Evolutionary conservation across 331 rosid genomes (phyloP).

Genomic region (Acacia concinna): DNA sequence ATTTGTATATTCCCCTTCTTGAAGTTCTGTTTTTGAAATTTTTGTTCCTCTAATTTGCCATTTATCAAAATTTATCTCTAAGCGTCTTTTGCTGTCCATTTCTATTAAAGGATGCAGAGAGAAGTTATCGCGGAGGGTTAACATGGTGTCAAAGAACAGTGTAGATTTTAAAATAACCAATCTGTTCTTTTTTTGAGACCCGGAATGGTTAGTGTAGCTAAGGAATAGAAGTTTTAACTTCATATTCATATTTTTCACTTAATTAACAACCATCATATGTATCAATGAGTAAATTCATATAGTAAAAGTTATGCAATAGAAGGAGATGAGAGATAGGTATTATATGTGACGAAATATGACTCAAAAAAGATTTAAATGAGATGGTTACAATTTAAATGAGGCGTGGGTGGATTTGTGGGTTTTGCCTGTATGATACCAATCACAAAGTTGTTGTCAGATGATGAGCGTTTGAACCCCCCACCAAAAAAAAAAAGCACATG

Average conservation of each 20-base stretch:
- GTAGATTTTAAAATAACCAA: not conserved
- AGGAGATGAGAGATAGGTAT: not conserved
- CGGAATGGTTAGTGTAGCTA: not conserved
- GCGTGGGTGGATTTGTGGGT: not conserved
- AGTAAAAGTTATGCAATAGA: not conserved
- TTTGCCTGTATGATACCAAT: not conserved
- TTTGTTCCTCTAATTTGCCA: too few species aligned
- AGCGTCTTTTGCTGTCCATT: not conserved
- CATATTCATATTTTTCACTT: not conserved
- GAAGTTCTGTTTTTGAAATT: conserved; percentile 13
- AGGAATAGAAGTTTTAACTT: not conserved
- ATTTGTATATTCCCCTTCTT: not conserved
- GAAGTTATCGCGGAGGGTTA: not conserved
- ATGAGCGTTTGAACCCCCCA: not conserved
- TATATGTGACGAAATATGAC: not conserved
- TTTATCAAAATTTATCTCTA: too few species aligned
- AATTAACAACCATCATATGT: not conserved
- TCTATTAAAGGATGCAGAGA: not conserved
- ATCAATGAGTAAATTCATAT: not conserved
- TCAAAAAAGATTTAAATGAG: not conserved
- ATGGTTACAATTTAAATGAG: not conserved
- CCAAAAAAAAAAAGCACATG: not conserved
- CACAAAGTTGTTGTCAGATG: not conserved
- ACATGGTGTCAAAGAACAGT: not conserved
- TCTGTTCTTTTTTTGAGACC: not conserved